Percentiles rank a stretch among this genome's conserved stretches.
phyloP scores from a whole-genome alignment of 768 basidiomycete species.

The Russula sp. region DNA sequence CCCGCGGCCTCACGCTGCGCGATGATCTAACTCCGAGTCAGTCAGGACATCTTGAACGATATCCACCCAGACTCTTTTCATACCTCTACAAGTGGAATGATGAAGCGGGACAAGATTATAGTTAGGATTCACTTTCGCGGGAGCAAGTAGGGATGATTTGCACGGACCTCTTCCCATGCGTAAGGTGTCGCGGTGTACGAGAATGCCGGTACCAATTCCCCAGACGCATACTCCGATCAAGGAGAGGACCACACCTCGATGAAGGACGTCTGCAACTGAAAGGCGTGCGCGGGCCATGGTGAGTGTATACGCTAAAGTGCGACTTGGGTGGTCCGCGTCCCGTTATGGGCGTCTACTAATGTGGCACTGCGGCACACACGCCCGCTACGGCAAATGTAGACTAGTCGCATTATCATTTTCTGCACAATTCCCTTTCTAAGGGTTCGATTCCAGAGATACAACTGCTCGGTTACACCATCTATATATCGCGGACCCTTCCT shows the following conservation, averaged over 20 bases:
- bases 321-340: background rate
- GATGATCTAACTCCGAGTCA: conserved; percentile 11
- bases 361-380: no score
- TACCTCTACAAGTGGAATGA: conserved; percentile 7
- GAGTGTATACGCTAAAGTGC: background rate
- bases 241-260: conserved; percentile 18
- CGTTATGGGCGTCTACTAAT: background rate
- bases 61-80: background rate
- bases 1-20: conserved; percentile 18
- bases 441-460: conserved; percentile 29
- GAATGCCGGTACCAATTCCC: conserved; percentile 12
- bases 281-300: conserved; percentile 15
- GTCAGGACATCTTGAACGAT: background rate
- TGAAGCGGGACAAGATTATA: background rate
- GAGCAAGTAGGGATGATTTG: background rate
- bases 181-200: conserved; percentile 17
- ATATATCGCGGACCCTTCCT: conserved; percentile 39
- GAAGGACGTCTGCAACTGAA: conserved; percentile 15
- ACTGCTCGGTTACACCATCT: conserved; percentile 22
- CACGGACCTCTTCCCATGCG: conserved; percentile 18
- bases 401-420: background rate
- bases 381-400: no score
- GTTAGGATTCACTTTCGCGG: background rate
- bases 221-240: conserved; percentile 17
- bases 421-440: background rate